Conservation (phyloP, 2,329 filamentous ascomycete species). For the Aspergillus latus region DNA sequence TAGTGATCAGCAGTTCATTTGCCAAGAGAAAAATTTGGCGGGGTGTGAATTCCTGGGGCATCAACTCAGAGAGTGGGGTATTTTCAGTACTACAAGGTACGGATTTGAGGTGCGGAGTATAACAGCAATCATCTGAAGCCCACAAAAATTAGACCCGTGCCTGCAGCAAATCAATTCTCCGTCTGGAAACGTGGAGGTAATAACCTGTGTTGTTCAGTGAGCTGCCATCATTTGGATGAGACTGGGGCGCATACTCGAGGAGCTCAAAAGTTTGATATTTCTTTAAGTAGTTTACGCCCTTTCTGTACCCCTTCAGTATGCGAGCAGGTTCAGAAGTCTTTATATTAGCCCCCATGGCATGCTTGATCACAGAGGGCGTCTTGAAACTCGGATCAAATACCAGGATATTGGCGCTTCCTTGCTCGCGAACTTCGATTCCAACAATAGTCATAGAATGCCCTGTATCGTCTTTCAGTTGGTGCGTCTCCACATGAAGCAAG, state of each 20-base stretch:
- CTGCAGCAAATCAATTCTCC: background rate
- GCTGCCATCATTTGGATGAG: background rate
- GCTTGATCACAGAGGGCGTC: constrained; percentile 63
- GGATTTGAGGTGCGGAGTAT: background rate
- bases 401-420: constrained; percentile 68
- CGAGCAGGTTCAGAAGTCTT: constrained; percentile 48
- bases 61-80: constrained; percentile 3
- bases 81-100: background rate
- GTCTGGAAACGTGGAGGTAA: background rate
- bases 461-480: constrained; percentile 21
- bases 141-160: background rate
- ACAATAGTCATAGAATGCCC: constrained; percentile 91
- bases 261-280: constrained; percentile 78
- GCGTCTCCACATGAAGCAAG: background rate
- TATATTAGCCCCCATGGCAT: constrained; percentile 52
- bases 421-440: constrained; percentile 69
- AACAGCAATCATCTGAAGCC: background rate
- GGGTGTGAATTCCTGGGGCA: constrained; percentile 26
- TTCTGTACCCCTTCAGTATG: constrained; percentile 70
- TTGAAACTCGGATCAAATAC: constrained; percentile 87
- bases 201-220: constrained; percentile 12
- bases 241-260: constrained; percentile 57
- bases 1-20: constrained; percentile 2
- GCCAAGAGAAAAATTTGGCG: constrained; percentile 19
- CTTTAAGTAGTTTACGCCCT: constrained; percentile 65